Evolutionary conservation across 2,329 filamentous ascomycete species (phyloP).

Genomic region (Apiospora arundinis): DNA sequence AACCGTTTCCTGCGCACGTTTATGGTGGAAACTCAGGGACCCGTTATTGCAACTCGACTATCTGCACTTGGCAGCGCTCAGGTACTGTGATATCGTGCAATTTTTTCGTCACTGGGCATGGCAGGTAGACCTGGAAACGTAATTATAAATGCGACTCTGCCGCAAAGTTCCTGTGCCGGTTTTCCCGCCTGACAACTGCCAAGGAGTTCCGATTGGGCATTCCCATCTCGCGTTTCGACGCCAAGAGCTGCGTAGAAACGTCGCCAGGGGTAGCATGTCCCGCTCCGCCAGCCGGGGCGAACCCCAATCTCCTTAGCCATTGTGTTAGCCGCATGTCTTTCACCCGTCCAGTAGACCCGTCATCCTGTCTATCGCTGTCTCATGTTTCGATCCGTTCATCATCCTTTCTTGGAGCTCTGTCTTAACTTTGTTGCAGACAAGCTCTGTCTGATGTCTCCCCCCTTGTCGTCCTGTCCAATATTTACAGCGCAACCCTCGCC

Average conservation of each 20-base stretch:
- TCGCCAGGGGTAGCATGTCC: conserved; percentile 5
- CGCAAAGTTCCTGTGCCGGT: not conserved
- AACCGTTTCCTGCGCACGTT: not conserved
- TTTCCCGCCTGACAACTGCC: not conserved
- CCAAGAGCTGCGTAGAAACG: conserved; percentile 19
- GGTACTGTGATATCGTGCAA: conserved; percentile 6
- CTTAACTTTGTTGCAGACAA: conserved; percentile 19
- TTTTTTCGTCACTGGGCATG: not conserved
- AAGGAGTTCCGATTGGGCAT: not conserved
- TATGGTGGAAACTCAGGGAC: not conserved
- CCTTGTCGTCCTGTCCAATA: not conserved
- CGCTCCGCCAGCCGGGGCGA: not conserved
- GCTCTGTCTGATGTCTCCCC: conserved; percentile 5
- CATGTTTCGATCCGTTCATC: conserved; percentile 21
- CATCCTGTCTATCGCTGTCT: conserved; percentile 14
- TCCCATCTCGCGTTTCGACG: conserved; percentile 3
- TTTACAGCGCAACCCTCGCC: not conserved
- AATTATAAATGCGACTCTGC: conserved; percentile 1
- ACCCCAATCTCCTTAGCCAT: conserved; percentile 6
- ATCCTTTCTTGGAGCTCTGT: not conserved
- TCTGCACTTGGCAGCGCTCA: conserved; percentile 10
- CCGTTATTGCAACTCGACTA: not conserved
- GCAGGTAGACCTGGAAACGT: not conserved
- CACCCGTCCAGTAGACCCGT: conserved; percentile 11
- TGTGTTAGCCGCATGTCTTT: not conserved